Evolutionary conservation across 2,329 filamentous ascomycete genomes (phyloP).

Genomic region (Colletotrichum chlorophyti): DNA sequence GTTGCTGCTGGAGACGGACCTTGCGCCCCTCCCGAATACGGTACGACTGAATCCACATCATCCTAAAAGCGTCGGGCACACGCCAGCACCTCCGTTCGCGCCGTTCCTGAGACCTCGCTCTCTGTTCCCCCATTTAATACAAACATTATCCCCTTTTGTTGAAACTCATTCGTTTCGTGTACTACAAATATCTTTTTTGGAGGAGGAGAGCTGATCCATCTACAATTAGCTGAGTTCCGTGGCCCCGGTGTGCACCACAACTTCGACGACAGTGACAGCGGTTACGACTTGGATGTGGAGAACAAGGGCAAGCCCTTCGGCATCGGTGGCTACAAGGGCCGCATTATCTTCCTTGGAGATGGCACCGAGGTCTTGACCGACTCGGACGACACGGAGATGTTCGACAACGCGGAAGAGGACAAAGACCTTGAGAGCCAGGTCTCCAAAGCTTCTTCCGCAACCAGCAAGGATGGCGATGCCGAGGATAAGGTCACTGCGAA

Average conservation of each 20-base stretch:
- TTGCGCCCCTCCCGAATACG: constrained; percentile 98
- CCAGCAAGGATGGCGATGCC: constrained; percentile 25
- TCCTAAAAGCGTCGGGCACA: constrained; percentile 27
- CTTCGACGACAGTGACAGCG: constrained; percentile 80
- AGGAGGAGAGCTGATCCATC: constrained; percentile 31
- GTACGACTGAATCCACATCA: constrained; percentile 65
- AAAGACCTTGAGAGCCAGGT: constrained; percentile 87
- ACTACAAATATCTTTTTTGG: constrained; percentile 19
- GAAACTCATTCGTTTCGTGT: constrained; percentile 23
- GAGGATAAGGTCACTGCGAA: constrained; percentile 36
- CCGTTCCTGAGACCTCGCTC: constrained; percentile 19
- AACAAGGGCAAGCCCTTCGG: constrained; percentile 68
- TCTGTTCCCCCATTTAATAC: constrained; percentile 23
- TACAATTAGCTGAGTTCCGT: constrained; percentile 76
- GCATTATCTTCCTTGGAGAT: constrained; percentile 94
- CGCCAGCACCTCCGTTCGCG: constrained; percentile 21
- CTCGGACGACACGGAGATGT: constrained; percentile 90
- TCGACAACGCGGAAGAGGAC: constrained; percentile 85
- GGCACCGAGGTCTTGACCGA: constrained; percentile 92
- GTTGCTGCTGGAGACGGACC: constrained; percentile 97
- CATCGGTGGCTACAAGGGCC: constrained; percentile 75
- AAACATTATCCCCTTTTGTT: constrained; percentile 20
- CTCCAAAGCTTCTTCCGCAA: constrained; percentile 55
- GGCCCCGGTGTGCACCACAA: constrained; percentile 83
- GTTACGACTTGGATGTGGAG: constrained; percentile 78